phyloP scores from a whole-genome alignment of 805 yeast genomes.

The Schwanniomyces polymorphus region DNA sequence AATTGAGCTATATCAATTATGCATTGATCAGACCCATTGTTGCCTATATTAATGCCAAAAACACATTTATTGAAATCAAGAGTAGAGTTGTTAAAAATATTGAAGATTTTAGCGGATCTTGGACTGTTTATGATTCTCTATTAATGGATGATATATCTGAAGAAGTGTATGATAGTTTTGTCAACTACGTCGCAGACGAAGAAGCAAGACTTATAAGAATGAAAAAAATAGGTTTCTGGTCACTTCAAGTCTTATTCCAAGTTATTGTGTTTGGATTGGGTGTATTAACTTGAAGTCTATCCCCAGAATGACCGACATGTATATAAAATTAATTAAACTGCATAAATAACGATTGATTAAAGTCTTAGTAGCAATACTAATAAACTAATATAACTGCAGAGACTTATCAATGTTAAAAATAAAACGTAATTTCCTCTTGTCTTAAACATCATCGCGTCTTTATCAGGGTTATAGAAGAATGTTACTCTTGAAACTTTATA shows the following conservation, averaged over 20 bases:
- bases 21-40: constrained; percentile 94
- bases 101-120: constrained; percentile 88
- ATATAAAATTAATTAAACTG: not conserved
- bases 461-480: constrained; percentile 35
- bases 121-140: constrained; percentile 92
- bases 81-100: constrained; percentile 79
- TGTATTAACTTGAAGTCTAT: constrained; percentile 29
- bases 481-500: constrained; percentile 33
- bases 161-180: constrained; percentile 90
- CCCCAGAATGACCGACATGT: not conserved
- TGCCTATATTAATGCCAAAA: constrained; percentile 87
- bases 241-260: constrained; percentile 81
- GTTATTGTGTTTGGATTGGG: constrained; percentile 81
- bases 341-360: constrained; percentile 14
- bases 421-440: constrained; percentile 66
- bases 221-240: constrained; percentile 90
- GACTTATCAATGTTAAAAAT: constrained; percentile 49
- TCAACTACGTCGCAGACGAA: constrained; percentile 84
- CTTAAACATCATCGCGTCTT: constrained; percentile 43
- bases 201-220: constrained; percentile 69
- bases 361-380: constrained; percentile 50
- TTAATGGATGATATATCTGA: constrained; percentile 89
- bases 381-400: constrained; percentile 50
- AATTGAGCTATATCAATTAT: constrained; percentile 85
- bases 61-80: constrained; percentile 84